These are phyloP conservation scores for Dendryphion nanum DNA, from an alignment of 2,329 filamentous ascomycete genomes.

Conservation along the genomic window DNA sequence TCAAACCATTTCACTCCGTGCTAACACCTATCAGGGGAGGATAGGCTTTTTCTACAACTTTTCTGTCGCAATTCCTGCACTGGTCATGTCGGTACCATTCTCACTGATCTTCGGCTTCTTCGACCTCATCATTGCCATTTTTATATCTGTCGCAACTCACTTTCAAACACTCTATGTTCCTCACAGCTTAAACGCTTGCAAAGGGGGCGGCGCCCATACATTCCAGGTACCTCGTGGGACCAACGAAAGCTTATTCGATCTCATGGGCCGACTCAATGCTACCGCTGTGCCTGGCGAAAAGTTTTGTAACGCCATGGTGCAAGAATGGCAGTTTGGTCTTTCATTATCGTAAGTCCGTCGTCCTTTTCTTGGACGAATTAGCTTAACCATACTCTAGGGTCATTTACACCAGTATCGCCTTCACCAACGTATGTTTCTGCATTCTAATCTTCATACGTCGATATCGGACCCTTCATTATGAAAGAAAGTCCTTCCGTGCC, in stretches of 20 bases:
- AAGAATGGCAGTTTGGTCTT: conserved; percentile 22
- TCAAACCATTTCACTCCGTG: neutral
- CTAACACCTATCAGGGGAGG: conserved; percentile 3
- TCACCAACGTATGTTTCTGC: neutral
- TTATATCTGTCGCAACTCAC: conserved; percentile 4
- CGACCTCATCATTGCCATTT: conserved; percentile 7
- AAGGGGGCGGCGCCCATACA: conserved; percentile 6
- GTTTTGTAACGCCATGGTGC: conserved; percentile 19
- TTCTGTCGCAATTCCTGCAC: conserved; percentile 9
- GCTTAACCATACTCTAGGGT: neutral
- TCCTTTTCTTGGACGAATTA: conserved; percentile 1
- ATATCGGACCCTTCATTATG: neutral
- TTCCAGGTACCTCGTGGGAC: conserved; percentile 12
- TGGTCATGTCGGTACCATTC: conserved; percentile 10
- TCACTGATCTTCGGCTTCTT: conserved; percentile 10
- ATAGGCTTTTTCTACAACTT: conserved; percentile 15
- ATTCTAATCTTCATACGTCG: neutral
- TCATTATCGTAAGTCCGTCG: conserved; percentile 9
- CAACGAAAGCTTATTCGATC: conserved; percentile 30
- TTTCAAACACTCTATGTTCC: conserved; percentile 8
- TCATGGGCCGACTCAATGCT: conserved; percentile 19
- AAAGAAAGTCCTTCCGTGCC: neutral
- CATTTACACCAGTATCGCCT: neutral
- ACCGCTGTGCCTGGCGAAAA: conserved; percentile 12
- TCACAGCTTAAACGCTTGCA: conserved; percentile 5